Percentiles rank a stretch among this genome's conserved stretches.
Conservation (phyloP, 2,329 filamentous ascomycete genomes). For the Dryadomyces quercus-mongolicae region DNA sequence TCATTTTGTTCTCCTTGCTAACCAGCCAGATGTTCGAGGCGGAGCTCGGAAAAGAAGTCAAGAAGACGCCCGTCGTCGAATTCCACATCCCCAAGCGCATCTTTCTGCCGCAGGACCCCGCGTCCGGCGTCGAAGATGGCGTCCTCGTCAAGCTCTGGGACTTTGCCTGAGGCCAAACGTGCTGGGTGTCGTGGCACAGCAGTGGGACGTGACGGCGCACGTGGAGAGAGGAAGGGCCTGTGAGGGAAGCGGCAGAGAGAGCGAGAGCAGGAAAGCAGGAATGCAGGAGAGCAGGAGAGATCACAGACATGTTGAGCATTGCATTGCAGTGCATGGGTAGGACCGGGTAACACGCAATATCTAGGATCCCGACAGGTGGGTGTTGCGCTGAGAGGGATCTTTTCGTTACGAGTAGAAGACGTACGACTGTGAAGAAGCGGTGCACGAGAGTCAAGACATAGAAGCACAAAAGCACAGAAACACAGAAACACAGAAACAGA, state of each 20-base stretch:
- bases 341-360: background rate
- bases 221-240: background rate
- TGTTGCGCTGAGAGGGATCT: background rate
- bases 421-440: background rate
- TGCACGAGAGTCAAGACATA: too few species aligned
- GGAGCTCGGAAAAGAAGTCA: constrained; percentile 72
- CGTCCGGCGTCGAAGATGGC: constrained; percentile 35
- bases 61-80: constrained; percentile 79
- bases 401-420: too few species aligned
- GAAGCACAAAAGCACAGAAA: background rate
- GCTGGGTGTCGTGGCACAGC: background rate
- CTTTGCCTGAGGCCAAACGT: constrained; percentile 24
- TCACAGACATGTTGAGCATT: background rate
- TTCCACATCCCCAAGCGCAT: constrained; percentile 88
- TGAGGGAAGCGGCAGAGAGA: background rate
- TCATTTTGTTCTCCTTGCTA: constrained; percentile 19
- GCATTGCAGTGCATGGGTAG: background rate
- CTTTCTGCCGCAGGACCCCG: constrained; percentile 43
- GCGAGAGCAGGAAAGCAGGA: too few species aligned
- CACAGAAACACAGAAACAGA: background rate
- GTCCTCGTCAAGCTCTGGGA: constrained; percentile 50
- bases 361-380: background rate
- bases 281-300: too few species aligned
- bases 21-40: constrained; percentile 56
- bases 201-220: background rate